Evolutionary conservation across 2,329 filamentous ascomycete genomes (phyloP).

Genomic region (Paracamarosporium sp.): DNA sequence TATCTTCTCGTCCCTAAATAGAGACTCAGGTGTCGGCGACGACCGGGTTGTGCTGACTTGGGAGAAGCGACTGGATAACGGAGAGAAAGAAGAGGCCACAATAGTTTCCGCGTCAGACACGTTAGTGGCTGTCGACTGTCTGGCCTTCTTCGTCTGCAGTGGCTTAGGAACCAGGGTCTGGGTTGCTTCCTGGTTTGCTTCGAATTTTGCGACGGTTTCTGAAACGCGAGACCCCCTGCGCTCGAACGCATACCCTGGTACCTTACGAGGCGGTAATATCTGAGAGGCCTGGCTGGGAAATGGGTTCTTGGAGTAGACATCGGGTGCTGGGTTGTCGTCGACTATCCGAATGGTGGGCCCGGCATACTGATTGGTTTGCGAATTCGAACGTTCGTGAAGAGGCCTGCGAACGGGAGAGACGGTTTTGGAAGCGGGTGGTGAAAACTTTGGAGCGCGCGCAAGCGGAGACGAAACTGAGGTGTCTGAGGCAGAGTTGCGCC

Average conservation of each 20-base stretch:
- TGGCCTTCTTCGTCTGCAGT: constrained; percentile 42
- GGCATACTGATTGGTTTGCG: constrained; percentile 44
- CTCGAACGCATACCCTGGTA: constrained; percentile 47
- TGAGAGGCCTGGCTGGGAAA: constrained; percentile 49
- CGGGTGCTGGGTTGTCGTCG: constrained; percentile 37
- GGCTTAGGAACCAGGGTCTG: constrained; percentile 41
- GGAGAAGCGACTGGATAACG: constrained; percentile 47
- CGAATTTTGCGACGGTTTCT: constrained; percentile 47
- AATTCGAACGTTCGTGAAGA: constrained; percentile 48
- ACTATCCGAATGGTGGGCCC: constrained; percentile 51
- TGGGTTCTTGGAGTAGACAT: constrained; percentile 48
- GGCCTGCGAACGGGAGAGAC: constrained; percentile 42
- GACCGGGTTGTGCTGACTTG: constrained; percentile 48
- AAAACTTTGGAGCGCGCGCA: constrained; percentile 37
- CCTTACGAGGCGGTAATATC: constrained; percentile 46
- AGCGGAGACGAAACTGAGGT: constrained; percentile 31
- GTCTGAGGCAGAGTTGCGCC: constrained; percentile 32
- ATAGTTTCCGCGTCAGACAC: constrained; percentile 48
- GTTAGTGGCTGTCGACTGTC: constrained; percentile 47
- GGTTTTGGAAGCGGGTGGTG: constrained; percentile 37
- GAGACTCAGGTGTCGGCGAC: constrained; percentile 38
- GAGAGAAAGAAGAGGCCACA: constrained; percentile 43
- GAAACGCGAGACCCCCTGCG: constrained; percentile 48
- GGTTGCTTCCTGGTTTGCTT: constrained; percentile 26
- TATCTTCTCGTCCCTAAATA: constrained; percentile 35